Base-by-base conservation (phyloP, 768 basidiomycete species). In the Rhizopogon vinicolor region DNA sequence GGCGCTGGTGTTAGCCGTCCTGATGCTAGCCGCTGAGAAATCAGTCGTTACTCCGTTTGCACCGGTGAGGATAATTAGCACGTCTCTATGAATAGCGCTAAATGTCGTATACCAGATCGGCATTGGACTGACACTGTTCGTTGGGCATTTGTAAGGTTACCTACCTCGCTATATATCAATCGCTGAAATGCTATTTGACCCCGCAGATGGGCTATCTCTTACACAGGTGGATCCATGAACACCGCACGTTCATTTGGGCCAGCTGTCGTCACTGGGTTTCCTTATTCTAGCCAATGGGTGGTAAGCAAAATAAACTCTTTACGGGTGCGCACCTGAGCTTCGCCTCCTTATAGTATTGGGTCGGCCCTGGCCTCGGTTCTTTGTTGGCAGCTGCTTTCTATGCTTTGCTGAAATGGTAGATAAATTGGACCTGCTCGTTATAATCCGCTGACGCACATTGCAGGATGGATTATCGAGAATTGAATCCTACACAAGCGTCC, bases 1-100 rank as follows among this genome's bases (percentile, higher is more conserved):
- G 3, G 25, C 25, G 25, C 25, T 25, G 3, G 78, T 82, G 42
- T 67, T 86, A 13, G 73, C 86, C 6, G 83, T 87, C 16, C 78
- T 87, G 58, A 87, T 88, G 84, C 66, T 88, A 25, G 86, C 87
- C 4, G 83, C 82, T 14, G 87, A 87, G 68, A 87, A 87, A 68
- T 86, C 86, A 60, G 70, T 74, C 28, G 73, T 75, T 2, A 87
- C 85, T 1, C 82, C 86, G 0, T 84, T 87, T 61, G 85, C 85
- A 18, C 86, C 86, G n/a, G 83, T 25, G 25, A 25, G 3, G 25
- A 25, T 25, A 25, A 25, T 25, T 25, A 25, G 25, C 25, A 25
- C 25, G 25, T 25, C 25, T 25, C 25, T 25, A 25, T 25, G 25
- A 25, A 25, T 25, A 25, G 25, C 25, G 25, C 25, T 25, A 25